Conservation (phyloP, 371 early-diverging fungal genomes). For the Rhizopus sp. region DNA sequence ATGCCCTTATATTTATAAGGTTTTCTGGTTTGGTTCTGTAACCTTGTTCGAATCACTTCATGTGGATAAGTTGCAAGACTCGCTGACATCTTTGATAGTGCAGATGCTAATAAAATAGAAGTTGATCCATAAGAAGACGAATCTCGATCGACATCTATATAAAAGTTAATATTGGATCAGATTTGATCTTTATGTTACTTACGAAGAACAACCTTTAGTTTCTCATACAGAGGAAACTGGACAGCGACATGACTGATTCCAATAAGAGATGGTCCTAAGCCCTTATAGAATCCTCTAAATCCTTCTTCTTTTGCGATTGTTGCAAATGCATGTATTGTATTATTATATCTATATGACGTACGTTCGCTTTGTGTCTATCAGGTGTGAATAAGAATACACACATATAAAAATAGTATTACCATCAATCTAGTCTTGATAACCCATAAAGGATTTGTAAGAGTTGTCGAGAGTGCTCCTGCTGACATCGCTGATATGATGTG, state of each 20-base stretch:
- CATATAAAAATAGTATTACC: conserved; percentile 47
- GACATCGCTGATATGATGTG: conserved; percentile 86
- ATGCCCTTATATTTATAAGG: conserved; percentile 82
- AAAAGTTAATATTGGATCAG: background rate
- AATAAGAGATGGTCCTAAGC: conserved; percentile 85
- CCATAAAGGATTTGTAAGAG: conserved; percentile 91
- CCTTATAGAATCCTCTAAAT: conserved; percentile 82
- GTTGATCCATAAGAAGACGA: conserved; percentile 36
- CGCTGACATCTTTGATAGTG: conserved; percentile 88
- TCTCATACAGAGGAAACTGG: conserved; percentile 95
- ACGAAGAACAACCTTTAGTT: conserved; percentile 63
- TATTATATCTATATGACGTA: conserved; percentile 72
- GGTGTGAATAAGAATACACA: background rate
- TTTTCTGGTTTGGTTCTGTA: conserved; percentile 80
- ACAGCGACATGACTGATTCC: conserved; percentile 94
- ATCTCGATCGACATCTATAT: conserved; percentile 18
- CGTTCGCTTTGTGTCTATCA: conserved; percentile 69
- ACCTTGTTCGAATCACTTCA: conserved; percentile 81
- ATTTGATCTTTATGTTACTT: conserved; percentile 26
- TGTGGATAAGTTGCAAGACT: conserved; percentile 87
- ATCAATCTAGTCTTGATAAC: conserved; percentile 91
- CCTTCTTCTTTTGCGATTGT: conserved; percentile 76
- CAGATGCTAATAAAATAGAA: conserved; percentile 77
- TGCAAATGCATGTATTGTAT: conserved; percentile 70
- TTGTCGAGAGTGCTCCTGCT: conserved; percentile 83